Evolutionary conservation across 2,329 filamentous ascomycete species (phyloP).

Genomic region (Tolypocladium capitatum): DNA sequence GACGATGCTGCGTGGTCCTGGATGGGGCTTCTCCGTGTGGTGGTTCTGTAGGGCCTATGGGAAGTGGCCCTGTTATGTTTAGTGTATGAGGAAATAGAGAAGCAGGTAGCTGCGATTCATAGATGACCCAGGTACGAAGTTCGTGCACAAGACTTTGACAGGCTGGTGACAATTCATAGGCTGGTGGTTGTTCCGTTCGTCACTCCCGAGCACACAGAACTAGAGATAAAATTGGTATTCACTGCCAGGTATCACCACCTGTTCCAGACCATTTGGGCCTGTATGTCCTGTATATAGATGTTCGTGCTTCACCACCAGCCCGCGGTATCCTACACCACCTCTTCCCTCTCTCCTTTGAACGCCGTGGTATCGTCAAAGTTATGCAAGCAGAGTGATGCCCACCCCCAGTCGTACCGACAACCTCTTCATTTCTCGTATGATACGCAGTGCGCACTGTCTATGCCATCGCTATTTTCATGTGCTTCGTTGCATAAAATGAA

Average conservation of each 20-base stretch:
- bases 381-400: not conserved
- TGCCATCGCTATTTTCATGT: not conserved
- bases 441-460: not conserved
- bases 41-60: not conserved
- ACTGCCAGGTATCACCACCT: not conserved
- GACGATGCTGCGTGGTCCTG: too few relatives aligned
- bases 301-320: not conserved
- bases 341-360: not conserved
- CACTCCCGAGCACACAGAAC: too few relatives aligned
- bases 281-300: not conserved
- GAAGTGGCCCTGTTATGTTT: constrained; percentile 9
- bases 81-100: constrained; percentile 17
- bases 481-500: not conserved
- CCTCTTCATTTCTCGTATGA: not conserved
- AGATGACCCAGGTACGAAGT: not conserved
- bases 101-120: not conserved
- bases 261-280: not conserved
- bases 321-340: not conserved
- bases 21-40: not conserved
- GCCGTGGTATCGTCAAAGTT: constrained; percentile 6
- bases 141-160: not conserved
- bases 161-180: not conserved
- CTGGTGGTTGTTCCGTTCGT: not conserved
- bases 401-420: not conserved
- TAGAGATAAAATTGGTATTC: not conserved